Base-by-base conservation (phyloP, 495 filamentous ascomycete genomes). In the Penicillium taxi region DNA sequence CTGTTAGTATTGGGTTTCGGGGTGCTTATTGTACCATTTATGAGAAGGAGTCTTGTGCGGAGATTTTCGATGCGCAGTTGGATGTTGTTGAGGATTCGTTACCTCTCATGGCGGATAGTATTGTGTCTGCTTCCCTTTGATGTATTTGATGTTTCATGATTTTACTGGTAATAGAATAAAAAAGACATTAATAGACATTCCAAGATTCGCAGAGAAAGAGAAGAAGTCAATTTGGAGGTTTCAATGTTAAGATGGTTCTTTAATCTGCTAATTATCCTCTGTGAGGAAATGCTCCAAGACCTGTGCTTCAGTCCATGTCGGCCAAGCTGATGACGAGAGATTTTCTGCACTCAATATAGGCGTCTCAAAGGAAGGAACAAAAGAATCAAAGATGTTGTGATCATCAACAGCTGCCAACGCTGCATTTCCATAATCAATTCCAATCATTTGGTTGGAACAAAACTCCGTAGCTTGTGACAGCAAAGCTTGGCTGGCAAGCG, bases 21-120 rank as follows among this genome's bases (percentile, higher is more conserved):
- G 56, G 53, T 14, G 58, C 58, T 9, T 62, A 59, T 35, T 62
- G 58, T 22, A 44, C 58, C 2, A 30, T 55, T n/a, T 58, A 47
- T 34, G 58, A 62, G 38, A 55, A 55, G 35, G 58, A 62, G 25
- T 29, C 48, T 23, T 62, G 55, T 30, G 32, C 40, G 1, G 56
- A 57, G 37, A 49, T 62, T 4, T 62, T 55, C 30, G 51, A 48
- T 34, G 26, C 37, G 2, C 16, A 51, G 30, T 42, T 59, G 46
- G 56, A 59, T 7, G 56, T 59, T 26, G 29, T 44, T 9, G 53
- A 49, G n/a, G 48, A 58, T 33, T 49, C 36, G 9, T 42, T 63
- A 26, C 27, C 39, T 6, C 45, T 44, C 8, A 50, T 60, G 56
- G 56, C 59, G 2, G 52, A 58, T 6, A 40, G 35, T 12, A 55